Base-by-base conservation (phyloP, 306 rosid genomes). In the Cucurbita argyrosperma region DNA sequence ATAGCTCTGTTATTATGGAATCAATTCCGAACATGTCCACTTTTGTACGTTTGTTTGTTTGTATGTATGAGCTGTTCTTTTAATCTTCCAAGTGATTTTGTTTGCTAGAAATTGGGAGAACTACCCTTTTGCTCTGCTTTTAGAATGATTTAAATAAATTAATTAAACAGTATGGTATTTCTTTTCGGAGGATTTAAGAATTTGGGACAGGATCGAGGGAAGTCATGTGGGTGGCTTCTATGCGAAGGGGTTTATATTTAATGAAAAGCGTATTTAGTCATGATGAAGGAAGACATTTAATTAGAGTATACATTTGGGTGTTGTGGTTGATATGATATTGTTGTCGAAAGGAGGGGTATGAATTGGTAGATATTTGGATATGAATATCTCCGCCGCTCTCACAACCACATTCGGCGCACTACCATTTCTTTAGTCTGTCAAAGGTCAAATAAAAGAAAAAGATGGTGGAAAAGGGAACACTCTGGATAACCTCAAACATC, bases 401-500 rank as follows among this genome's bases (percentile, higher is more conserved):
- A 40, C 26, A 4, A 12, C 14, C 57, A 68, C 74, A 47, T 68
- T 56, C 49, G 57, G 56, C 57, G 74, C 74, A 68, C 74, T 68
- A 47, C 57, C 74, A 14, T 23, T 47, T 14, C 23, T 67, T 68
- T 23, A 49, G 21, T 47, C 51, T n/a, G 10, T 68, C 74, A 46
- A 46, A 68, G 47, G 74, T 68, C 57, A 46, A 47, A 30, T 14
- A 40, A 37, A 62, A 3, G 19, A 6, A 39, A 16, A 65, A 19
- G 16, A 43, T 30, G 0, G 35, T 30, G 3, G 55, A 42, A 21
- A 45, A 46, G 2, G 74, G 49, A 68, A 47, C 42, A 68, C 42
- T 11, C 54, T 66, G 72, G 72, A 66, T 66, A 47, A 47, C 55
- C 73, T 68, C 55, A 68, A 68, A 47, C 73, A 68, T 68, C 73